Percentiles rank a stretch among this genome's conserved stretches.
Conservation (phyloP, 805 yeast genomes). For the Lachancea dasiensis region DNA sequence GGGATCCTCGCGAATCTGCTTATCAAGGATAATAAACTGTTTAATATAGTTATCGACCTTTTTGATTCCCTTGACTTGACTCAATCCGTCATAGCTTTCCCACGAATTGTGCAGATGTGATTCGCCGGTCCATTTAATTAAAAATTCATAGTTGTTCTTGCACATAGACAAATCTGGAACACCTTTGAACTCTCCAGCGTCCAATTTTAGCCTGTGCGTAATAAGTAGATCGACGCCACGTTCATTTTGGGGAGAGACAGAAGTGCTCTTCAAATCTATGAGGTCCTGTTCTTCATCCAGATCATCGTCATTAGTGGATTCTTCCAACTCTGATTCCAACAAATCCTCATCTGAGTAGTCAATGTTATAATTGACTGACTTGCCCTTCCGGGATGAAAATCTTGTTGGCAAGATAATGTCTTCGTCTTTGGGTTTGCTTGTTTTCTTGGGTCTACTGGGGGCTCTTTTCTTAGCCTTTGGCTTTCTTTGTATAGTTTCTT, state of each 20-base stretch:
- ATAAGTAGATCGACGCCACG: constrained; percentile 27
- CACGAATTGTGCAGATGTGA: constrained; percentile 95
- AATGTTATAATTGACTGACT: constrained; percentile 67
- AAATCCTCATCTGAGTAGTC: constrained; percentile 52
- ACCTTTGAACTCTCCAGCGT: constrained; percentile 25
- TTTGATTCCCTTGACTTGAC: constrained; percentile 61
- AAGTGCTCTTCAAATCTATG: constrained; percentile 23
- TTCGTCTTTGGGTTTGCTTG: constrained; percentile 10
- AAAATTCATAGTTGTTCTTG: constrained; percentile 51
- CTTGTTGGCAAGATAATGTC: constrained; percentile 50
- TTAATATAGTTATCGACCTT: constrained; percentile 86
- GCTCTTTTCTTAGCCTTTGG: constrained; percentile 11
- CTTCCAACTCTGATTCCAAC: constrained; percentile 31
- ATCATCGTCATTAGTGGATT: constrained; percentile 15
- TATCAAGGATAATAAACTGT: constrained; percentile 65
- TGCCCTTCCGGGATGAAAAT: constrained; percentile 64
- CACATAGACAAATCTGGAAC: constrained; percentile 44
- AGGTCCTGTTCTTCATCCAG: constrained; percentile 17
- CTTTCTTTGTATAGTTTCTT: constrained; percentile 13
- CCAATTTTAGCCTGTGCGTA: constrained; percentile 24
- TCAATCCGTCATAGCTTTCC: constrained; percentile 59
- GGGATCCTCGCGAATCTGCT: constrained; percentile 73
- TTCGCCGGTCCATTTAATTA: constrained; percentile 79
- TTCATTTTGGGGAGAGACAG: constrained; percentile 33
- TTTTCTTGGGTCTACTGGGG: constrained; percentile 18